A percentile compares a stretch with the other conserved stretches of the same genome.
Conservation (phyloP, 257 asterid genomes). For the Solanum ossicruentum region DNA sequence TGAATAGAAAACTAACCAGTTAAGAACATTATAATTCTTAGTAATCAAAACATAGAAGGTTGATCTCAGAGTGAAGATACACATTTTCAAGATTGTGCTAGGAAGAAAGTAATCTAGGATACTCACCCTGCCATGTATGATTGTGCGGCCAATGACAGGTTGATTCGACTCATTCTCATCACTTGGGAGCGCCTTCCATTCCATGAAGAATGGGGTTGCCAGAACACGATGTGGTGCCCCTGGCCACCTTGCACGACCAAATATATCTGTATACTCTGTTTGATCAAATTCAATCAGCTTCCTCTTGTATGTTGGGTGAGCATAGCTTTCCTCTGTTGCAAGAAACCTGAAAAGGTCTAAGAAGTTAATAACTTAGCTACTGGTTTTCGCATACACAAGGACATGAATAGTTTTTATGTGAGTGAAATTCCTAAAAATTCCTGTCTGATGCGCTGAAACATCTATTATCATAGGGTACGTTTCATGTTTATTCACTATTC, state of each 20-base stretch:
- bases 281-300: conserved; percentile 50
- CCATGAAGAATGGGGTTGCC: conserved; percentile 55
- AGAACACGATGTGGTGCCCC: conserved; percentile 80
- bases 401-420: not conserved
- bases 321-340: conserved; percentile 75
- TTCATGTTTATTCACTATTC: not conserved
- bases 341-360: conserved; percentile 33
- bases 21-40: not conserved
- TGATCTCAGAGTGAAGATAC: not conserved
- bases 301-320: conserved; percentile 71
- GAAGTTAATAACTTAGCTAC: not conserved
- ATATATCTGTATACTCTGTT: conserved; percentile 66
- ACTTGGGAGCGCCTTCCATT: conserved; percentile 56
- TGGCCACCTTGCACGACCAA: conserved; percentile 95
- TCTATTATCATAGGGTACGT: not conserved
- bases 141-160: conserved; percentile 56
- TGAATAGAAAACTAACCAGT: not conserved
- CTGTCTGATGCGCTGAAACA: not conserved
- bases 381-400: not conserved
- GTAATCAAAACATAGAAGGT: not conserved
- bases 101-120: not conserved
- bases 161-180: conserved; percentile 60
- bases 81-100: not conserved
- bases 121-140: conserved; percentile 62
- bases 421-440: not conserved